Base-by-base conservation (phyloP, 176 grass and related monocot genomes). In the Eleusine indica region DNA sequence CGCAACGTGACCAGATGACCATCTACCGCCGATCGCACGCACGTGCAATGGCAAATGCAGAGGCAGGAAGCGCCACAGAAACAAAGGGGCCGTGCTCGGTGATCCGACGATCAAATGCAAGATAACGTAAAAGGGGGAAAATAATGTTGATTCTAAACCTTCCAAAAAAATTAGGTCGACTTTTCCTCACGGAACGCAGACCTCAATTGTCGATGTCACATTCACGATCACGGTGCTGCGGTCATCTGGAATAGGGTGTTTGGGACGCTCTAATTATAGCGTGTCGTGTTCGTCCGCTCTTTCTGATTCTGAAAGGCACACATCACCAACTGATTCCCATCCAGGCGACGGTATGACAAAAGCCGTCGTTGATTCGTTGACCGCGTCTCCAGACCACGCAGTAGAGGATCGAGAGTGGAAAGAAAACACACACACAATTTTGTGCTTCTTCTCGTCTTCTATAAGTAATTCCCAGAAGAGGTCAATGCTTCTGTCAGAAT, bases 231-330 rank as follows among this genome's bases (percentile, higher is more conserved):
- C 12, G 10, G 29, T 35, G 10, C 57, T 10, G 54, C 16, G 2
- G 15, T 57, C 54, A 21, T 57, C 54, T 57, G 54, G 57, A 22
- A 21, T n/a, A n/a, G 57, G 9, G 57, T 25, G 54, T 21, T 57
- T 6, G 54, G 16, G 54, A 57, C 49, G 7, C 21, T 37, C 29
- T 37, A 4, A 38, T 38, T 18, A 44, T 61, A 9, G 1, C 60
- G 73, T 84, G 73, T 38, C 73, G 63, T 84, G 48, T 22, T 68
- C 48, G 48, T 9, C 32, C 8, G 14, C n/a, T 51, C 69, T 65
- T 64, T 28, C 18, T 30, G 49, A 18, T 16, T 35, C 71, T 54
- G 71, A 83, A 67, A 43, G 51, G 32, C 73, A 68, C 82, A 1
- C 62, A 4, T 0, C 37, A 68, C 48, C 73, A 42, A 32, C 72